Evolutionary conservation across 2,329 filamentous ascomycete species (phyloP).

Genomic region (Chalaropsis thielavioides): DNA sequence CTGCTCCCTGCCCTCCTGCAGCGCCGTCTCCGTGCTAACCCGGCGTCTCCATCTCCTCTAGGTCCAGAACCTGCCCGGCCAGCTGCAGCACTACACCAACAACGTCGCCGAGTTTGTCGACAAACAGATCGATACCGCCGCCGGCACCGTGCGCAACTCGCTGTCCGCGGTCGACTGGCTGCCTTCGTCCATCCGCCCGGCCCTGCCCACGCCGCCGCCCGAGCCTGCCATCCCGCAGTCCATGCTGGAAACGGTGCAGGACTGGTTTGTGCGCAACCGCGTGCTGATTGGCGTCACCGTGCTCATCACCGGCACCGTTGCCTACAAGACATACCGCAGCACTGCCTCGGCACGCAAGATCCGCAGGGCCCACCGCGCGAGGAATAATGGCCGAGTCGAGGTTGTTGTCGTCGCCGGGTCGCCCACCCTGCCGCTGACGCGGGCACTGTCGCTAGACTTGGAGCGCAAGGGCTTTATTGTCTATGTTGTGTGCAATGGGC

Average conservation of each 20-base stretch:
- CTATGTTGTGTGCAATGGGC: slow-evolving; percentile 73
- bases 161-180: slow-evolving; percentile 58
- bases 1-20: slow-evolving; percentile 6
- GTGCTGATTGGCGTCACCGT: slow-evolving; percentile 57
- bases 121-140: slow-evolving; percentile 62
- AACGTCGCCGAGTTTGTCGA: slow-evolving; percentile 70
- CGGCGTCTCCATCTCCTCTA: background rate
- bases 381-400: slow-evolving; percentile 71
- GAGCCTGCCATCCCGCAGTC: slow-evolving; percentile 28
- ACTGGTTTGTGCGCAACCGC: slow-evolving; percentile 61
- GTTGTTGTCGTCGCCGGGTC: slow-evolving; percentile 83
- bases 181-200: slow-evolving; percentile 51
- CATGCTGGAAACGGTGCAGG: slow-evolving; percentile 41
- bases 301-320: slow-evolving; percentile 52
- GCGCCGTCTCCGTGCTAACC: background rate
- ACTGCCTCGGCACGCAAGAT: slow-evolving; percentile 47
- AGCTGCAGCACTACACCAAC: slow-evolving; percentile 55
- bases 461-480: slow-evolving; percentile 88
- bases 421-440: slow-evolving; percentile 67
- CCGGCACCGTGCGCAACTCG: slow-evolving; percentile 53
- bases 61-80: slow-evolving; percentile 22
- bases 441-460: slow-evolving; percentile 69
- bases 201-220: slow-evolving; percentile 25
- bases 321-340: slow-evolving; percentile 37
- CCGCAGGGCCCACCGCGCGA: slow-evolving; percentile 60